These are phyloP conservation scores for Calonectria multiphialidica DNA, from an alignment of 2,329 filamentous ascomycete genomes.

Conservation along the genomic window DNA sequence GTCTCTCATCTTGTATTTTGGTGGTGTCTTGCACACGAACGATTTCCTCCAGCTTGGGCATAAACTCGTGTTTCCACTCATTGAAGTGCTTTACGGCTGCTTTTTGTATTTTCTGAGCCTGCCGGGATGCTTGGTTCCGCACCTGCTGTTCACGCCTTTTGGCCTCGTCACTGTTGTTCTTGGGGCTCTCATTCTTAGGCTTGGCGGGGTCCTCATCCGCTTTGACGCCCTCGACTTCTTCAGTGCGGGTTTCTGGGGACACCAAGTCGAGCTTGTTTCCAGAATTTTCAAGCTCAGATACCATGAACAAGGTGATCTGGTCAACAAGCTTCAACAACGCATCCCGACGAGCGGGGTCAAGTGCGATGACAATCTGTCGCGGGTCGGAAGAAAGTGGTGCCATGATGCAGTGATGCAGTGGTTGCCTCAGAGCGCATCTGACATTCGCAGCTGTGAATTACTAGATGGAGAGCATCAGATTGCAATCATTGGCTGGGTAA, in stretches of 20 bases:
- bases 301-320: conserved; percentile 68
- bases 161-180: conserved; percentile 22
- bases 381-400: conserved; percentile 67
- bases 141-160: conserved; percentile 29
- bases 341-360: conserved; percentile 64
- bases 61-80: conserved; percentile 80
- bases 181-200: not conserved
- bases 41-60: conserved; percentile 78
- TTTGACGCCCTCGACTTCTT: conserved; percentile 19
- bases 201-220: conserved; percentile 21
- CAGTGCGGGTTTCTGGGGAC: conserved; percentile 25
- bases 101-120: conserved; percentile 52
- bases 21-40: conserved; percentile 63
- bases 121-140: conserved; percentile 33
- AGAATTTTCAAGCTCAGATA: conserved; percentile 60
- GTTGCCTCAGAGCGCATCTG: not conserved
- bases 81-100: conserved; percentile 78
- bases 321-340: conserved; percentile 63
- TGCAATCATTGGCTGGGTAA: conserved; percentile 4
- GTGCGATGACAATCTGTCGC: conserved; percentile 65
- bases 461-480: not conserved
- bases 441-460: not conserved
- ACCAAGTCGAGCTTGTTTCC: conserved; percentile 48
- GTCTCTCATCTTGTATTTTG: conserved; percentile 61
- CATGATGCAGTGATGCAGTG: conserved; percentile 51